A percentile compares a stretch with the other conserved stretches of the same genome.
Conservation (phyloP, 2,329 filamentous ascomycete genomes). For the Claviceps monticola region DNA sequence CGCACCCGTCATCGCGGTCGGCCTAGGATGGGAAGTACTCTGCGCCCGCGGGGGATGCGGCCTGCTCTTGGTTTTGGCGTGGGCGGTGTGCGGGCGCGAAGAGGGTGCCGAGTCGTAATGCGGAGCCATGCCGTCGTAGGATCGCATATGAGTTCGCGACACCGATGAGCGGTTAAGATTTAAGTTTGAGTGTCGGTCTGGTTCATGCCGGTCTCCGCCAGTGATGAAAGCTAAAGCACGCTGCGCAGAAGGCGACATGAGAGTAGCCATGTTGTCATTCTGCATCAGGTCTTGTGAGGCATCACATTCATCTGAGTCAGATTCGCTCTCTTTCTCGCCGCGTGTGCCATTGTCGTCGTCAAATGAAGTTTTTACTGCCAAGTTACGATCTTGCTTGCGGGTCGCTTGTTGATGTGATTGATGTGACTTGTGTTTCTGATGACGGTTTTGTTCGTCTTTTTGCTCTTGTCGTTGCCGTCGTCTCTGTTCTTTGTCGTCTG, state of each 20-base stretch:
- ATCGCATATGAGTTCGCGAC: slow-evolving; percentile 19
- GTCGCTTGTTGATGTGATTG: slow-evolving; percentile 17
- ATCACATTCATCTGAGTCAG: slow-evolving; percentile 27
- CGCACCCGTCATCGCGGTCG: slow-evolving; percentile 11
- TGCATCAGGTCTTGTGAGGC: slow-evolving; percentile 20
- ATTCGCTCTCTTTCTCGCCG: slow-evolving; percentile 11
- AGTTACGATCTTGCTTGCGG: slow-evolving; percentile 16
- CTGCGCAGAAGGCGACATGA: slow-evolving; percentile 33
- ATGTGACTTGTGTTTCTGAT: too few species aligned
- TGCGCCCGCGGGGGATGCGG: slow-evolving; percentile 29
- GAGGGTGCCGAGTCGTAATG: slow-evolving; percentile 8
- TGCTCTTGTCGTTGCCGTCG: too few species aligned
- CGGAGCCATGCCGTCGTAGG: slow-evolving; percentile 13
- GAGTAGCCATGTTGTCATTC: slow-evolving; percentile 8
- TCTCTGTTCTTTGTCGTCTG: slow-evolving; percentile 35
- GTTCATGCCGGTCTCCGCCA: slow-evolving; percentile 23
- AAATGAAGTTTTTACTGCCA: slow-evolving; percentile 31
- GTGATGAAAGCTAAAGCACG: slow-evolving; percentile 37
- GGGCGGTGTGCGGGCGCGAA: slow-evolving; percentile 39
- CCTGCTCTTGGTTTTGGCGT: slow-evolving; percentile 33
- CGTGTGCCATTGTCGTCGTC: slow-evolving; percentile 9
- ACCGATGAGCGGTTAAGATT: slow-evolving; percentile 19
- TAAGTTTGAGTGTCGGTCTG: slow-evolving; percentile 13
- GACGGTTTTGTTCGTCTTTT: too few species aligned
- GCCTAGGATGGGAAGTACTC: slow-evolving; percentile 33